Conservation (phyloP, 768 basidiomycete genomes). For the Steccherinum ochraceum region DNA sequence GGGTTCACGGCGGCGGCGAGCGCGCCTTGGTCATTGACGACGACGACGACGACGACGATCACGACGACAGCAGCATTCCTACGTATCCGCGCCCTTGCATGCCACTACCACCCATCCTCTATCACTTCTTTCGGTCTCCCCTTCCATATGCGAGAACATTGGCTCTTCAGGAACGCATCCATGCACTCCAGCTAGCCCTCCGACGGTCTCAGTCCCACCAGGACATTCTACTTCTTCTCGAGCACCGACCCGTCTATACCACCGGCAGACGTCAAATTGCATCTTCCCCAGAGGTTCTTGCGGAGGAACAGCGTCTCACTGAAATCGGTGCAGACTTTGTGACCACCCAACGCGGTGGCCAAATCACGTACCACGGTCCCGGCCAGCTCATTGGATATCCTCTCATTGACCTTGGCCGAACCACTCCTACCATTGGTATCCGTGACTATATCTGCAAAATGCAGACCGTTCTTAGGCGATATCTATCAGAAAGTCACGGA, state of each 20-base stretch:
- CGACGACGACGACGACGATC: background rate
- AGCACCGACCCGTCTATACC: constrained; percentile 95
- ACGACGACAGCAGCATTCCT: too few species aligned
- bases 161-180: constrained; percentile 63
- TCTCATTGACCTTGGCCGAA: constrained; percentile 80
- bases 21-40: background rate
- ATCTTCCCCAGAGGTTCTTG: constrained; percentile 45
- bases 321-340: constrained; percentile 85
- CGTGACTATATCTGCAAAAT: constrained; percentile 83
- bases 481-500: constrained; percentile 56
- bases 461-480: constrained; percentile 61
- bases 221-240: constrained; percentile 71
- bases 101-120: constrained; percentile 58
- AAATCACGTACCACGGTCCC: constrained; percentile 95
- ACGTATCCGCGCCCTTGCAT: too few species aligned
- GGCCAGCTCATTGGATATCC: constrained; percentile 97
- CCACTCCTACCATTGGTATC: constrained; percentile 62
- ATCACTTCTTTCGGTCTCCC: constrained; percentile 73
- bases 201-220: constrained; percentile 33
- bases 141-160: constrained; percentile 70
- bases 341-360: constrained; percentile 77
- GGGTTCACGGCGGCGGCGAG: background rate
- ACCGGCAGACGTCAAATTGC: constrained; percentile 74
- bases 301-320: constrained; percentile 61
- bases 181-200: constrained; percentile 58